Percentiles rank a stretch among this genome's conserved stretches.
phyloP scores from a whole-genome alignment of 768 basidiomycete genomes.

The Mrakia blollopis region DNA sequence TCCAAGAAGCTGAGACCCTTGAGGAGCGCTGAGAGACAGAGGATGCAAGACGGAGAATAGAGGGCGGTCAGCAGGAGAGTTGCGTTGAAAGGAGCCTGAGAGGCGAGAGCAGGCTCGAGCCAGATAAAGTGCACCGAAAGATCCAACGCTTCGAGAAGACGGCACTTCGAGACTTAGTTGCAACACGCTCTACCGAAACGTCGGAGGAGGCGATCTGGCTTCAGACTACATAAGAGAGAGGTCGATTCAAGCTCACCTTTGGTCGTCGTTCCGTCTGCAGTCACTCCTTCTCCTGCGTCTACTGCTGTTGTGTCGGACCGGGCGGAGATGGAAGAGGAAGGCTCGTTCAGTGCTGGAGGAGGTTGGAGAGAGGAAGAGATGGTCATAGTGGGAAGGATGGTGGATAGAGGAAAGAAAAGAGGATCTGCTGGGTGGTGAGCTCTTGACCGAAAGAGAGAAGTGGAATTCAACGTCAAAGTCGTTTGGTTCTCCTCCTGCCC shows the following conservation, averaged over 20 bases:
- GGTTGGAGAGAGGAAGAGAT: background rate
- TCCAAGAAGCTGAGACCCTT: slow-evolving; percentile 53
- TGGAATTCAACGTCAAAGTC: background rate
- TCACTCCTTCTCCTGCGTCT: background rate
- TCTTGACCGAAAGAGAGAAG: background rate
- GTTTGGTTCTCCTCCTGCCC: too few relatives aligned
- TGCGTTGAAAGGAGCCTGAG: too few relatives aligned
- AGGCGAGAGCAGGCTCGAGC: too few relatives aligned
- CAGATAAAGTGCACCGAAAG: too few relatives aligned
- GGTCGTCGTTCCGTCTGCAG: background rate
- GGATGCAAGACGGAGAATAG: background rate
- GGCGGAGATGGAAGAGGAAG: background rate
- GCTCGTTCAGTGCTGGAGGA: background rate
- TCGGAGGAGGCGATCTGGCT: too few relatives aligned
- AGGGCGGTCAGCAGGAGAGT: background rate
- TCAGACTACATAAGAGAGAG: too few relatives aligned
- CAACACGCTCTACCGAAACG: too few relatives aligned
- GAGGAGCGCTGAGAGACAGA: slow-evolving; percentile 33
- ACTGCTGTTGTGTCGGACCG: background rate
- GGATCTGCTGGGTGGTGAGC: too few relatives aligned
- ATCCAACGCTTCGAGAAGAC: too few relatives aligned
- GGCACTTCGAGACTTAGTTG: too few relatives aligned
- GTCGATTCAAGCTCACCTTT: background rate
- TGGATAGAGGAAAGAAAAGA: background rate
- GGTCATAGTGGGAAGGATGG: background rate